phyloP scores from a whole-genome alignment of 2,329 filamentous ascomycete species.

The Mariannaea sp. region DNA sequence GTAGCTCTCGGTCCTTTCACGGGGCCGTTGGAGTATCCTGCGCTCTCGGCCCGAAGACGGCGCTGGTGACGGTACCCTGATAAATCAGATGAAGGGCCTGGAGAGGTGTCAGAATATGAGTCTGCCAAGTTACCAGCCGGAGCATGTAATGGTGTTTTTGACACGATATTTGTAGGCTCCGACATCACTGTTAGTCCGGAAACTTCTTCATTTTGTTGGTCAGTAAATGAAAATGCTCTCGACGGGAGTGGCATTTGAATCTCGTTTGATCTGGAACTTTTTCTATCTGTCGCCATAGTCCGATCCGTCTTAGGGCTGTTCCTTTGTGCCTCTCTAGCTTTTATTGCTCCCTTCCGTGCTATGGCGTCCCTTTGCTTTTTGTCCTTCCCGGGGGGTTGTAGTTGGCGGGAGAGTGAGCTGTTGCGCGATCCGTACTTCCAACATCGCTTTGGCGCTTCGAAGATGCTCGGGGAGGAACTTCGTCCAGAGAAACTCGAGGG shows the following conservation, averaged over 20 bases:
- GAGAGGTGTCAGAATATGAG: not conserved
- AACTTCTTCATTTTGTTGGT: not conserved
- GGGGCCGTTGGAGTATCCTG: not conserved
- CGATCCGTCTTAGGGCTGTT: not conserved
- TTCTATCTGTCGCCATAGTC: not conserved
- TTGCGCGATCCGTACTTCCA: not conserved
- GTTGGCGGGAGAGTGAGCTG: not conserved
- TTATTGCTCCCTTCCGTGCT: not conserved
- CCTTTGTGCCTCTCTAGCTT: not conserved
- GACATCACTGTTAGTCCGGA: not conserved
- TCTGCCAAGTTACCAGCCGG: not conserved
- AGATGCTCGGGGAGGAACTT: slow-evolving; percentile 38
- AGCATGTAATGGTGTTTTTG: not conserved
- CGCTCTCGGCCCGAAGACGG: not conserved
- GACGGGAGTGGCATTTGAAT: not conserved
- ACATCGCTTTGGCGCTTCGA: slow-evolving; percentile 26
- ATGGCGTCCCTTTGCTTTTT: not conserved
- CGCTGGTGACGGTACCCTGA: not conserved
- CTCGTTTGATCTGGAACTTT: not conserved
- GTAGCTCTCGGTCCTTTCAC: not conserved
- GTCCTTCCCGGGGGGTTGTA: not conserved
- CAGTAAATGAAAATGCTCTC: not conserved
- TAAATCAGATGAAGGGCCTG: not conserved
- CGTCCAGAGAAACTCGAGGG: slow-evolving; percentile 28
- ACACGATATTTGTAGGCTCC: not conserved